Evolutionary conservation across 768 basidiomycete genomes (phyloP), one percentile per base, ranked within the genome.

Genomic region (Tulasnella sp.): DNA sequence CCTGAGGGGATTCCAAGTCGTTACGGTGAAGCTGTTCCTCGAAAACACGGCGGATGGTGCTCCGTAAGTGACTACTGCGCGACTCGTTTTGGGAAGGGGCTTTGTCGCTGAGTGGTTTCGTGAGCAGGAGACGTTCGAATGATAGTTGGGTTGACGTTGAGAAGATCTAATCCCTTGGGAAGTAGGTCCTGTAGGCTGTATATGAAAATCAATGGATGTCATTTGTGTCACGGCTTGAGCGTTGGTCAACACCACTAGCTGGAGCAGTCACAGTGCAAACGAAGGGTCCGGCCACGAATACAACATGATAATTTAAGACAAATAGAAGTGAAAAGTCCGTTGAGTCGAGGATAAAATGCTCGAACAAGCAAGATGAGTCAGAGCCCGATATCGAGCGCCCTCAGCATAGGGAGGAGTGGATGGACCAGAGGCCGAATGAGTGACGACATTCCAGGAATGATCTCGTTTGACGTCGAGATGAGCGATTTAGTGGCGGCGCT

Each of bases 1-100:
- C 81, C 97, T 97, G 90, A 90, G 93, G 80, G 93, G 93, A 3
- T 97, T 96, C 82, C 95, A 97, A 86, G 92, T 97, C 83, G 96
- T 96, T 89, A 97, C 96, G 11, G 88, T 97, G 82, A 94, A 94
- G 85, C 86, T 97, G 41, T 75, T 24, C 41, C 46, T 75, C 20
- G 46, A 75, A 20, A 42, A 41, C n/a, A 40, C 46, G 16, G 40
- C 41, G 1, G 73, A 75, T n/a, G 46, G 46, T 44, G 73, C 64
- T 37, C 64, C 73, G 73, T 75, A 14, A 75, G 73, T 75, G 40
- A 8, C 50, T 34, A 28, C 4, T 20, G 6, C 16, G 31, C 73
- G 44, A 41, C 22, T 28, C 64, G 7, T 12, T 1, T 69, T 37
- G 64, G 18, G 22, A 31, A 18, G 22, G 20, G 16, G n/a, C 28